Conservation (phyloP, 2,329 filamentous ascomycete genomes). For the Uncinocarpus reesii region DNA sequence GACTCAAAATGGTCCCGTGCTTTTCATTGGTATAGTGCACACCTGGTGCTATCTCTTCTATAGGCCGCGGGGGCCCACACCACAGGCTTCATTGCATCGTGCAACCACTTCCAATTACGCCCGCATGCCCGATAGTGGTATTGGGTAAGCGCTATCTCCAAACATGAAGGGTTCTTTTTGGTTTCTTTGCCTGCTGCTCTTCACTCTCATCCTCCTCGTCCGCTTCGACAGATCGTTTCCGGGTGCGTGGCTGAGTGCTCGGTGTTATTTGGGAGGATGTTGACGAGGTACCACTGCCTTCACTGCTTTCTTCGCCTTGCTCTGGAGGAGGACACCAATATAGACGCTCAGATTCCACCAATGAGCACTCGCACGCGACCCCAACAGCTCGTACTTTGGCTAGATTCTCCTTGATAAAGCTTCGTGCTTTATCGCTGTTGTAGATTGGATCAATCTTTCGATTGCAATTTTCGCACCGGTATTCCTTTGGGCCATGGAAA, state of each 20-base stretch:
- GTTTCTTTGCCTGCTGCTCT: slow-evolving; percentile 8
- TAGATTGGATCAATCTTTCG: background rate
- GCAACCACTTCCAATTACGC: slow-evolving; percentile 28
- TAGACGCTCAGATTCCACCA: background rate
- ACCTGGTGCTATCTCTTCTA: background rate
- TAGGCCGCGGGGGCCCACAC: slow-evolving; percentile 7
- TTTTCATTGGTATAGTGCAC: slow-evolving; percentile 24
- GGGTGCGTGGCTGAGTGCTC: background rate
- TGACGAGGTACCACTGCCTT: background rate
- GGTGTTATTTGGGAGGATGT: background rate
- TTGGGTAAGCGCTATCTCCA: slow-evolving; percentile 21
- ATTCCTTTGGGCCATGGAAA: slow-evolving; percentile 6
- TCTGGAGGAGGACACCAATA: slow-evolving; percentile 6
- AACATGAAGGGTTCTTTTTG: slow-evolving; percentile 18
- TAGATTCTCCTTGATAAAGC: background rate
- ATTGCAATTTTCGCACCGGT: slow-evolving; percentile 26
- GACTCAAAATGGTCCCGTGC: slow-evolving; percentile 27
- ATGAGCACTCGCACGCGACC: slow-evolving; percentile 5
- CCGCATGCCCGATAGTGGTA: slow-evolving; percentile 27
- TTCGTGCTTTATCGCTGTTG: background rate
- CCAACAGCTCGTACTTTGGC: background rate
- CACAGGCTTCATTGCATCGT: slow-evolving; percentile 25
- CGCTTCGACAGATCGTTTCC: background rate
- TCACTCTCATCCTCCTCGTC: background rate
- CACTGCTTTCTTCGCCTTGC: background rate